phyloP scores from a whole-genome alignment of 1,284 basidiomycete species.

The Ceratobasidium sp. region DNA sequence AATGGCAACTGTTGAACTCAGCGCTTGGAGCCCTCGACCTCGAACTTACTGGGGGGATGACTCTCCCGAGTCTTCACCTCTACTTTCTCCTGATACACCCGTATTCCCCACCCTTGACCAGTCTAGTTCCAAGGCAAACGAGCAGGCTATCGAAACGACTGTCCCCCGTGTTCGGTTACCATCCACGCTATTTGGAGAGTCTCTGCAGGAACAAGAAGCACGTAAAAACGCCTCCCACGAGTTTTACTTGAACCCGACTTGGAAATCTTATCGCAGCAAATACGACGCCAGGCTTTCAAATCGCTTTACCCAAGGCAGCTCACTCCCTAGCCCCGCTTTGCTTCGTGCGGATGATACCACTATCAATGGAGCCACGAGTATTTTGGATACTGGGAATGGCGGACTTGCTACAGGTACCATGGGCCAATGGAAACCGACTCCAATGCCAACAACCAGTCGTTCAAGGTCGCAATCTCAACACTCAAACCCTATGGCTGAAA shows the following conservation, averaged over 20 bases:
- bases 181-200: not conserved
- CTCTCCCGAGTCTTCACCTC: not conserved
- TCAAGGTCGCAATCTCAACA: not conserved
- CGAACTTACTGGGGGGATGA: not conserved
- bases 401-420: not conserved
- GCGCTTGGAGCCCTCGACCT: not conserved
- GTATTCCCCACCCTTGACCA: not conserved
- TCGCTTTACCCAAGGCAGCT: not conserved
- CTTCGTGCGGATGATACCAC: not conserved
- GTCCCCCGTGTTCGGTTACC: not conserved
- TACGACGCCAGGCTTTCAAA: not conserved
- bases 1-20: not conserved
- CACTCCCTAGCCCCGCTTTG: not conserved
- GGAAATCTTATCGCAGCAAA: not conserved
- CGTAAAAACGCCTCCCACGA: not conserved
- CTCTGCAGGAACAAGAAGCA: not conserved
- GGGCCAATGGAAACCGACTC: slow-evolving; percentile 7
- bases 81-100: not conserved
- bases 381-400: not conserved
- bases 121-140: not conserved
- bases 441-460: not conserved
- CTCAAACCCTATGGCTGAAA: not conserved
- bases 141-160: not conserved
- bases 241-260: not conserved
- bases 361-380: not conserved